Evolutionary conservation across 805 yeast genomes (phyloP), one percentile per base, ranked within the genome.

Genomic region (Spathaspora boniae): DNA sequence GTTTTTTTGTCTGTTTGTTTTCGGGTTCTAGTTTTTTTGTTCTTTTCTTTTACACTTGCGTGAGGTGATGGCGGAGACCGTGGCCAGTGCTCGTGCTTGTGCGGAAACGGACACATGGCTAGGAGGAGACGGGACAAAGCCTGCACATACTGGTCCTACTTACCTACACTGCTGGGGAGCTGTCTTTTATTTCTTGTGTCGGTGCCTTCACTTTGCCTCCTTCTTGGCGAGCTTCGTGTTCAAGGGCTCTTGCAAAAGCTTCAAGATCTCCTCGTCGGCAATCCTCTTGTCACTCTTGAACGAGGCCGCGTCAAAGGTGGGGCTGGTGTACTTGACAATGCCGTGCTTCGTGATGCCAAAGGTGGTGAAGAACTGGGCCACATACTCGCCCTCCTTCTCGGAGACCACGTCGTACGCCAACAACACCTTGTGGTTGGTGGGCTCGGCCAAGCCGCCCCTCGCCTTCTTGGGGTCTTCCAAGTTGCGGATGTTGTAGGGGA

Each of bases 271-370:
- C 53, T 74, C 79, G 48, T 75, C 78, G 31, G 68, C 57, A 34
- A 80, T 58, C 49, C 60, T 61, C 66, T 79, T 76, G 19, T 78
- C 82, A 35, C 82, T 62, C 53, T 74, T 67, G 60, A 80, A 68
- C 38, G 66, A 57, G 27, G 52, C 60, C 6, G 60, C 56, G 41
- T 74, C 68, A 43, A 81, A 74, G 37, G 68, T 57, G 14, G 86
- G 76, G 14, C 71, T 54, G 32, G 88, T 74, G 50, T 78, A 70
- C 63, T 75, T 79, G 47, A 80, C 76, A 48, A 78, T 65, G 33
- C 91, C 91, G 48, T 76, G 76, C 62, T 78, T 78, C 56, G 88
- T 82, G 50, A 84, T 58, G 23, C 83, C 88, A 51, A 83, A 74
- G 31, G 91, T 84, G 47, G 86, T 76, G 66, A 78, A 82, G 57